phyloP scores from a whole-genome alignment of 2,329 filamentous ascomycete genomes.

The Cladosporium cucumerinum region DNA sequence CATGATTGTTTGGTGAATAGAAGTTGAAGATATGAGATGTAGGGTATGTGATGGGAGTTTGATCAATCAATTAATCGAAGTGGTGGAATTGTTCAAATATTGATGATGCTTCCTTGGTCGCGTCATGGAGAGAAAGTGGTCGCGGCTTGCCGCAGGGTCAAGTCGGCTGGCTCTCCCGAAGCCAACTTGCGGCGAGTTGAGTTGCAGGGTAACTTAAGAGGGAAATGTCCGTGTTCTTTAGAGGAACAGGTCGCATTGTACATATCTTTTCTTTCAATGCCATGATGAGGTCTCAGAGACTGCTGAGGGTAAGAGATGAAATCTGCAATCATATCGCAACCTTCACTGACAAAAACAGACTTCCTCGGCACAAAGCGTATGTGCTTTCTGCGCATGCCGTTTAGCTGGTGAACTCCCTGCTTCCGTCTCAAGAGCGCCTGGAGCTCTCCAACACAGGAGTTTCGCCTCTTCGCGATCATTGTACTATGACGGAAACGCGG shows the following conservation, averaged over 20 bases:
- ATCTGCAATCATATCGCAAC: neutral
- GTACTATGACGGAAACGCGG: neutral
- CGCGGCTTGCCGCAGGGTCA: conserved; percentile 2
- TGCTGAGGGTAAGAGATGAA: conserved; percentile 25
- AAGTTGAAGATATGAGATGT: neutral
- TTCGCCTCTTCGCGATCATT: neutral
- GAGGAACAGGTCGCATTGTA: neutral
- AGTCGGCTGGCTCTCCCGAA: conserved; percentile 11
- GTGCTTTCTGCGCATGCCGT: conserved; percentile 34
- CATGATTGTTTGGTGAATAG: conserved; percentile 19
- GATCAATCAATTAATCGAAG: neutral
- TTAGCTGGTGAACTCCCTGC: conserved; percentile 23
- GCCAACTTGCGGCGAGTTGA: conserved; percentile 5
- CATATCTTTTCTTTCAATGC: neutral
- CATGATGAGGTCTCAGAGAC: conserved; percentile 29
- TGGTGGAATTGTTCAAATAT: neutral
- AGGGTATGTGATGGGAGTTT: neutral
- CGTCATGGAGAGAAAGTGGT: conserved; percentile 7
- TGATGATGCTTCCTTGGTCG: neutral
- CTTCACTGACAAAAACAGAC: conserved; percentile 11
- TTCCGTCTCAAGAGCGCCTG: conserved; percentile 1
- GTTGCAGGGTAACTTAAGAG: neutral
- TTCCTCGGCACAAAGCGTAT: conserved; percentile 30
- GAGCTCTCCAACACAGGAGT: neutral
- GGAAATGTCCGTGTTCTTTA: neutral